Evolutionary conservation across 129 eudicot genomes (phyloP).

Genomic region (Chrysanthemum makinoi): DNA sequence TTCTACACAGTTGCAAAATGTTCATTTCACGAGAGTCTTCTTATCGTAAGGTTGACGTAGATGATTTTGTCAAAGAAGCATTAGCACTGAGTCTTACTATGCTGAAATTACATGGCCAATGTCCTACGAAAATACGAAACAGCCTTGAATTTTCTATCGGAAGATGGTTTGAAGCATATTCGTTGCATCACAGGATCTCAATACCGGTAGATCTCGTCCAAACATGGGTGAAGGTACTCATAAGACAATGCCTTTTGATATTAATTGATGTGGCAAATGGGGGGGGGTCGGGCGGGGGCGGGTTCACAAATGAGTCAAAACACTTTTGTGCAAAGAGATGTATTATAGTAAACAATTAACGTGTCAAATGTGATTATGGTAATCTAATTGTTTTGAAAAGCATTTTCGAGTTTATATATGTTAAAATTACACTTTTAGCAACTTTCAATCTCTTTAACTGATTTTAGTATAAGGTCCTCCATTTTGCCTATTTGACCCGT

Average conservation of each 20-base stretch:
- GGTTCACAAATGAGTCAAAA: neutral
- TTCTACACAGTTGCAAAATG: neutral
- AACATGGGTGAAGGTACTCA: neutral
- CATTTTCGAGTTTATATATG: neutral
- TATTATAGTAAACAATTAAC: neutral
- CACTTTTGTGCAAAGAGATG: neutral
- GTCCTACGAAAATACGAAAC: too few species aligned
- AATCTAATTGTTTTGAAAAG: neutral
- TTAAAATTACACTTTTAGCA: neutral
- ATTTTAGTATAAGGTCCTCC: too few species aligned
- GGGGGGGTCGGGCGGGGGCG: neutral
- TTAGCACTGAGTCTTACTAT: neutral
- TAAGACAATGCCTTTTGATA: neutral
- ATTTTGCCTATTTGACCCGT: neutral
- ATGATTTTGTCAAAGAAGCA: neutral
- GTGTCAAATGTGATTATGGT: neutral
- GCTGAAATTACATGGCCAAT: neutral
- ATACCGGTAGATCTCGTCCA: neutral
- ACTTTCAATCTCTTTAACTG: neutral
- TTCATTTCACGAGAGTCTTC: neutral
- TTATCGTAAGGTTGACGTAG: neutral
- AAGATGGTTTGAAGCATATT: neutral
- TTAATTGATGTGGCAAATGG: neutral
- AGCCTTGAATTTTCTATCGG: neutral
- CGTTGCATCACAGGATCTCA: neutral